Base-by-base conservation (phyloP, 305 asterid genomes). In the Fraxinus sp. region DNA sequence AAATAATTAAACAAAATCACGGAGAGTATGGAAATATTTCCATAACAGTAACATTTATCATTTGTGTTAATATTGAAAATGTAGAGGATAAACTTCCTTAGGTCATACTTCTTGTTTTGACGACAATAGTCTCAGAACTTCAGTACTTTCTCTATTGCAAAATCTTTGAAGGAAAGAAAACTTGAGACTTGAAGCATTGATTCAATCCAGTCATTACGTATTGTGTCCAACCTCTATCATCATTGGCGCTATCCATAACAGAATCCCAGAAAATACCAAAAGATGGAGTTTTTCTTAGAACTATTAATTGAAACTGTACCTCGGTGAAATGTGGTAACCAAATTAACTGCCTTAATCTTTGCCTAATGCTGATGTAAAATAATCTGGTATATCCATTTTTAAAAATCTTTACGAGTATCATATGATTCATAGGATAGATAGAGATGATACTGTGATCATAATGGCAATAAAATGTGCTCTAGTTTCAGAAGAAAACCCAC, bases 101-200 rank as follows among this genome's bases (percentile, higher is more conserved):
- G 30, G 28, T 55, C 70, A 7, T 59, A 59, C 70, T 59, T 59
- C 70, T 5, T 59, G 70, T 59, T 59, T 59, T 59, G 24, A 18
- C 11, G 13, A 59, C 70, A 57, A 5, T 6, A 59, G 30, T 55
- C 22, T 57, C 8, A 78, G 72, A 77, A 78, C 52, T 28, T 78
- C 73, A 14, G 26, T 14, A 83, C 82, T 52, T 22, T 49, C 59
- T 83, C 82, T 32, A 7, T 18, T 20, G 36, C 85, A 20, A 82
- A 74, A 7, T 72, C 28, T 52, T 36, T 74, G 22, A 75, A 81
- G 30, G 87, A 78, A 72, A 82, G 32, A 75, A 75, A 79, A 82
- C 82, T 85, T 6, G 88, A 59, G 32, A 46, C 78, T 46, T 75
- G 68, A 75, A 41, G 77, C 59, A 43, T 16, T 70, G 77, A 85